Evolutionary conservation across 2,329 filamentous ascomycete genomes (phyloP), one percentile per base, ranked within the genome.

Genomic region (Xenosphaeropsis pyriputrescens): DNA sequence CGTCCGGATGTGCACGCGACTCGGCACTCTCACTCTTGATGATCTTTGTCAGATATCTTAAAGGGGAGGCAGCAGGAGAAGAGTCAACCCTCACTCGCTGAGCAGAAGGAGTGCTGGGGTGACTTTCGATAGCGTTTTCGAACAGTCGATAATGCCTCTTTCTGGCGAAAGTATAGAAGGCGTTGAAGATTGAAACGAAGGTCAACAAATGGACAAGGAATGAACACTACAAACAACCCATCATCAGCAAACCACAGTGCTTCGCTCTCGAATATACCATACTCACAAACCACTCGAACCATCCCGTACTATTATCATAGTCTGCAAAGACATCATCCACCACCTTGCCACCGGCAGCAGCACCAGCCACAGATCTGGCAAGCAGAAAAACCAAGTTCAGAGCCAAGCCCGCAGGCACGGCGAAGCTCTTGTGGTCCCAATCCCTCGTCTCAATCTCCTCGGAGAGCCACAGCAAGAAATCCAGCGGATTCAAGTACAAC

Each of bases 371-470:
- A 41, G 86, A 85, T 48, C 85, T 74, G 19, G 86, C 82, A 45
- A 96, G 60, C 38, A 95, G 65, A 54, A 94, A 89, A 22, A 79
- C 48, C 31, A 93, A 61, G 58, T 96, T 96, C 50, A 88, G 65
- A 1, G 56, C 70, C 18, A 94, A 49, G 5, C 86, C 89, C 14
- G 93, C 63, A 37, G 84, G 77, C 5, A 76, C 72, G 18, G 85
- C 82, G 57, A 85, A 80, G 29, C 76, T 63, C 47, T 83, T 79
- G 15, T 89, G 85, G 48, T 95, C 84, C 77, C 86, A 93, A 50
- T 94, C 84, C 53, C 81, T 79, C 18, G 85, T 85, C 55, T 95
- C 88, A 42, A 98, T 71, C 60, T 94, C 85, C 56, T 96, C 89
- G 0, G 85, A 93, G 2, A 93, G 60, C 82, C 85, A 94, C 14